Evolutionary conservation across 2,329 filamentous ascomycete genomes (phyloP).

Genomic region (Cytospora piceae): DNA sequence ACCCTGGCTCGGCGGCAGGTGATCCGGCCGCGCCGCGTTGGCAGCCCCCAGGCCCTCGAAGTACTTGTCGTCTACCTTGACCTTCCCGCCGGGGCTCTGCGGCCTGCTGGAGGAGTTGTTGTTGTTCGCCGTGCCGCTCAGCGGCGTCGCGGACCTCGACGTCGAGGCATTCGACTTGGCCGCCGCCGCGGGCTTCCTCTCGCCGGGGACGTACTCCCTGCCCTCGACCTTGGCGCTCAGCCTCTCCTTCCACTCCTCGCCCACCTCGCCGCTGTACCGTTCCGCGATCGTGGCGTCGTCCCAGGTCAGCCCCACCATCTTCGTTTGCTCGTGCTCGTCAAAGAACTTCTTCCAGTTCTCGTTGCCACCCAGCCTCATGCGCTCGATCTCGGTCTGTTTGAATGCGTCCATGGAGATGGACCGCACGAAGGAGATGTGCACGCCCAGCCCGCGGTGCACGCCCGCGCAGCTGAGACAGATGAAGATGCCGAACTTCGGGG

Average conservation of each 20-base stretch:
- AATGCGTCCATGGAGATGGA: constrained; percentile 99
- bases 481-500: constrained; percentile 97
- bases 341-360: constrained; percentile 87
- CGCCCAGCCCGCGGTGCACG: constrained; percentile 89
- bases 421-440: constrained; percentile 97
- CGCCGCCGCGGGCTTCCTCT: constrained; percentile 54
- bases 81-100: constrained; percentile 49
- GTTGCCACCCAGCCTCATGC: constrained; percentile 93
- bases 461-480: constrained; percentile 97
- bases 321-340: constrained; percentile 69
- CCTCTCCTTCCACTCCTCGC: constrained; percentile 94
- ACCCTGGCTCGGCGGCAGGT: constrained; percentile 83
- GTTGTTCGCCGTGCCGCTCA: constrained; percentile 43
- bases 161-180: constrained; percentile 25
- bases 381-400: constrained; percentile 87
- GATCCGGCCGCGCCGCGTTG: constrained; percentile 76
- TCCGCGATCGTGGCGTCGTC: constrained; percentile 90
- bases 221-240: constrained; percentile 87
- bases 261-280: constrained; percentile 84
- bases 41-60: constrained; percentile 84
- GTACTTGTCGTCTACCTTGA: constrained; percentile 80
- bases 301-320: constrained; percentile 71
- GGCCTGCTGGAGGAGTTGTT: constrained; percentile 44
- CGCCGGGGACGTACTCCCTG: constrained; percentile 77
- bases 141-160: constrained; percentile 32